A percentile compares a stretch with the other conserved stretches of the same genome.
Conservation (phyloP, 1,284 basidiomycete genomes). For the Meripilus lineatus region DNA sequence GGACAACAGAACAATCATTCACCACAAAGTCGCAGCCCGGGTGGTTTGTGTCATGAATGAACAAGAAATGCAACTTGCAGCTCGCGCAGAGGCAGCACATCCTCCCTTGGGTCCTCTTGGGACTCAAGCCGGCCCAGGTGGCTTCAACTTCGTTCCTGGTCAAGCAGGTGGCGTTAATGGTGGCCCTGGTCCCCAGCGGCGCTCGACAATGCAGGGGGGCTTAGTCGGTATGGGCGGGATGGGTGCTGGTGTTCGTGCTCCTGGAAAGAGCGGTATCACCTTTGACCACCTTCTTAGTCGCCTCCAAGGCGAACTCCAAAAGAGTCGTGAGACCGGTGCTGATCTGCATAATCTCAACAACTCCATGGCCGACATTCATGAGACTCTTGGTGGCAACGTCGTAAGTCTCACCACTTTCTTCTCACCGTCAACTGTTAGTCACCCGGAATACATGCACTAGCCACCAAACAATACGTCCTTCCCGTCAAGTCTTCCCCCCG, state of each 20-base stretch:
- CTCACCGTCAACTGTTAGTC: neutral
- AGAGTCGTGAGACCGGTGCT: slow-evolving; percentile 90
- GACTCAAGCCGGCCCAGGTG: slow-evolving; percentile 28
- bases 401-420: slow-evolving; percentile 41
- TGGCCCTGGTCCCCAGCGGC: slow-evolving; percentile 39
- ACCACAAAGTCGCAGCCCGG: slow-evolving; percentile 96
- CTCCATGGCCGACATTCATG: slow-evolving; percentile 90
- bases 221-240: slow-evolving; percentile 71
- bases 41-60: slow-evolving; percentile 86
- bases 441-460: slow-evolving; percentile 28
- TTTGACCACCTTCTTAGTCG: slow-evolving; percentile 82
- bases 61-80: slow-evolving; percentile 75
- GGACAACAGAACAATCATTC: slow-evolving; percentile 97
- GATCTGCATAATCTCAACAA: slow-evolving; percentile 80
- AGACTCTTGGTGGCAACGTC: slow-evolving; percentile 82
- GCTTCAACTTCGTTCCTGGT: slow-evolving; percentile 37
- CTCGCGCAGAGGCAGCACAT: slow-evolving; percentile 56
- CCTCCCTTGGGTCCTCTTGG: slow-evolving; percentile 24
- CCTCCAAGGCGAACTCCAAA: slow-evolving; percentile 86
- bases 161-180: slow-evolving; percentile 29
- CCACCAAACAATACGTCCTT: slow-evolving; percentile 55
- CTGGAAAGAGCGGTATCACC: slow-evolving; percentile 73
- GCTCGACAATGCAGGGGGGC: slow-evolving; percentile 53
- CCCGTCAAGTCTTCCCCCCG: slow-evolving; percentile 59
- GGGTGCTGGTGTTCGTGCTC: slow-evolving; percentile 63